Base-by-base conservation (phyloP, 2,329 filamentous ascomycete species). In the Arthrobotrys sinensis region DNA sequence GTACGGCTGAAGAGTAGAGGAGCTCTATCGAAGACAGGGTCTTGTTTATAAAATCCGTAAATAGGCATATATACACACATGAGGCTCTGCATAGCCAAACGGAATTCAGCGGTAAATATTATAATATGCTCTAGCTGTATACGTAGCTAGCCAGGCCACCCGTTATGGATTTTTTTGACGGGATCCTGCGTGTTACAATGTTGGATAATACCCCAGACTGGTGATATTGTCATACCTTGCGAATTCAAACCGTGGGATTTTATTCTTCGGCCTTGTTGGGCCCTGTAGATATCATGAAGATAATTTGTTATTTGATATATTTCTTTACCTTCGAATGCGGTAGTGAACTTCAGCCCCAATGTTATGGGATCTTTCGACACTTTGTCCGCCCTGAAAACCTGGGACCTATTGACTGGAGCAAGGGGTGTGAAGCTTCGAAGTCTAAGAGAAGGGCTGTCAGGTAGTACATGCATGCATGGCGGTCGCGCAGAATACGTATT, bases 1-100 rank as follows among this genome's bases (percentile, higher is more conserved):
- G 28, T 53, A 53, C 50, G 50, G 50, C 50, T 53, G 50, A 53
- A 24, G 16, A 16, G 28, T 16, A 1, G 12, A 36, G 24, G 50
- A 53, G 28, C 50, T 53, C 14, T 5, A 36, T 53, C 4, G 14
- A 3, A 53, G n/a, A 34, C 24, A 28, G 24, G 24, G 24, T 28
- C 24, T 28, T 2, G 24, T 28, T 28, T 28, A 4, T 28, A 28
- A 28, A 28, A 2, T 28, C 24, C 24, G 24, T 28, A 28, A 2
- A 28, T 28, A n/a, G n/a, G n/a, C n/a, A n/a, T n/a, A n/a, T 28
- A 2, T 28, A 28, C n/a, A n/a, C n/a, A 28, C 4, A 28, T 28
- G 24, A 28, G 24, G 24, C 24, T 28, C 24, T 28, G 24, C 24
- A 28, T 28, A 2, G 24, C 24, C 24, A 28, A 28, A 28, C 24